phyloP scores from a whole-genome alignment of 345 rosid species.

The Fremontodendron californicum region DNA sequence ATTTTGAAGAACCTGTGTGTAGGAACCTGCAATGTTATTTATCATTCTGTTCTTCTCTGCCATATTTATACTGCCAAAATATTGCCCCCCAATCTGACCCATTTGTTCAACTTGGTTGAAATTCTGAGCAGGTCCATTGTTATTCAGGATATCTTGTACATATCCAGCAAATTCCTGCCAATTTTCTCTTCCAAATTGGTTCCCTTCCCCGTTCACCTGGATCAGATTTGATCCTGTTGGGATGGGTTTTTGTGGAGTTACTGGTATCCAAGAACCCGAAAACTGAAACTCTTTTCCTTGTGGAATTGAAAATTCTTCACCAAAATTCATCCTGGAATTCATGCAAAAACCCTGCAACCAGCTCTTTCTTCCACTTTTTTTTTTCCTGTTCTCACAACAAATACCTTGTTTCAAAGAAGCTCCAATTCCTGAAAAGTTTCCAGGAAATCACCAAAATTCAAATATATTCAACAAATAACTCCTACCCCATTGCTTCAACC shows the following conservation, averaged over 20 bases:
- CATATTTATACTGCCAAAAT: slow-evolving; percentile 16
- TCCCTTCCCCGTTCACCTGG: slow-evolving; percentile 20
- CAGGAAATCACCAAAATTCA: slow-evolving; percentile 5
- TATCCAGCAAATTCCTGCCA: slow-evolving; percentile 32
- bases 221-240: slow-evolving; percentile 24
- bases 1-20: slow-evolving; percentile 14
- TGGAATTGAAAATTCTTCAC: slow-evolving; percentile 32
- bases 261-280: slow-evolving; percentile 42
- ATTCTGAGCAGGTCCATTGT: slow-evolving; percentile 21
- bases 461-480: not conserved
- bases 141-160: slow-evolving; percentile 16
- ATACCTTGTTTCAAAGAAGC: not conserved
- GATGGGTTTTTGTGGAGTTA: slow-evolving; percentile 39
- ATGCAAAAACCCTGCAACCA: slow-evolving; percentile 15
- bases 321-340: slow-evolving; percentile 30
- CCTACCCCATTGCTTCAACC: slow-evolving; percentile 23
- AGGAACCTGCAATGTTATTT: slow-evolving; percentile 34
- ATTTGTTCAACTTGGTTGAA: slow-evolving; percentile 21
- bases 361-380: slow-evolving; percentile 5
- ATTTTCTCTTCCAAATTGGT: slow-evolving; percentile 20
- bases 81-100: slow-evolving; percentile 18
- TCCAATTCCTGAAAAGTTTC: slow-evolving; percentile 14
- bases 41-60: slow-evolving; percentile 20
- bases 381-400: not conserved
- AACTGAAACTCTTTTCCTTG: slow-evolving; percentile 25